Evolutionary conservation across 108 stramenopile genomes (phyloP).

Genomic region (Schizochytrium sp.): DNA sequence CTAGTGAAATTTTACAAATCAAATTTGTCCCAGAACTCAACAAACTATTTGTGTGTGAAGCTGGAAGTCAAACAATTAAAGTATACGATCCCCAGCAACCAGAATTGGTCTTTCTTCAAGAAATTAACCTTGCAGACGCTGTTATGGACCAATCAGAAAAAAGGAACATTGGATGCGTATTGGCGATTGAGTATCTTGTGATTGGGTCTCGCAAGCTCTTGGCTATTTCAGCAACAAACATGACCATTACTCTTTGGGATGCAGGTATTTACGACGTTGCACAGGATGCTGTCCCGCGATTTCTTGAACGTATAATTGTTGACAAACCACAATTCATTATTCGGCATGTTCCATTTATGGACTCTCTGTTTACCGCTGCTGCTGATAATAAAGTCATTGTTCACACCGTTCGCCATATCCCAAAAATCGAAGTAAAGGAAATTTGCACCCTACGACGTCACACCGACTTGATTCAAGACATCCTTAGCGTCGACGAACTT

Average conservation of each 20-base stretch:
- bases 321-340: constrained; percentile 32
- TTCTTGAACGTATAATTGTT: constrained; percentile 14
- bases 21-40: constrained; percentile 29
- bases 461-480: constrained; percentile 41
- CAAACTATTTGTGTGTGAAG: constrained; percentile 50
- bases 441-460: not conserved
- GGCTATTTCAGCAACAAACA: constrained; percentile 38
- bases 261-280: constrained; percentile 42
- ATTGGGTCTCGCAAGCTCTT: constrained; percentile 26
- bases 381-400: constrained; percentile 42
- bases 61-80: not conserved
- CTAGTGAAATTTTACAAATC: not conserved
- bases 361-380: constrained; percentile 38
- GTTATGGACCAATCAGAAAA: constrained; percentile 26
- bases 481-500: constrained; percentile 19
- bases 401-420: not conserved
- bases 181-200: constrained; percentile 14
- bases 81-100: not conserved
- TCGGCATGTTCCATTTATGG: not conserved
- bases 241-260: constrained; percentile 52
- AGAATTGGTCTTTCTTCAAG: constrained; percentile 41
- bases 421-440: not conserved
- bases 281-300: not conserved
- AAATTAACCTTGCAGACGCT: constrained; percentile 30
- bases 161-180: constrained; percentile 53